phyloP scores from a whole-genome alignment of 306 rosid genomes.

The Cucurbita moschata region DNA sequence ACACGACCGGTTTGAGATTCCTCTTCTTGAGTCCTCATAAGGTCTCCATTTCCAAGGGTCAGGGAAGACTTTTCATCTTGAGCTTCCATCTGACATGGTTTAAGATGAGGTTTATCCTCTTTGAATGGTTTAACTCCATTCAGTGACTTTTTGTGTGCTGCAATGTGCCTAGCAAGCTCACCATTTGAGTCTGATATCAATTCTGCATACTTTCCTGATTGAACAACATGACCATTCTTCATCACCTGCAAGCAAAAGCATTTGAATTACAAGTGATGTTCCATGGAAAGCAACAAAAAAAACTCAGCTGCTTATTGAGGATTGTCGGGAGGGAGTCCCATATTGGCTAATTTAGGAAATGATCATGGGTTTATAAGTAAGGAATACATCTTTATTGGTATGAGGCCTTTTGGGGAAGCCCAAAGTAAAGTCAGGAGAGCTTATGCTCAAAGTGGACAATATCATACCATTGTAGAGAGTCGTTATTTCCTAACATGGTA shows the following conservation, averaged over 20 bases:
- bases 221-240: slow-evolving; percentile 60
- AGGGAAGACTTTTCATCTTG: slow-evolving; percentile 27
- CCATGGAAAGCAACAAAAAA: background rate
- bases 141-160: slow-evolving; percentile 60
- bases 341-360: too few species aligned
- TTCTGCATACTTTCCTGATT: slow-evolving; percentile 56
- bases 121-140: slow-evolving; percentile 41
- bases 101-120: slow-evolving; percentile 17
- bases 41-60: slow-evolving; percentile 16
- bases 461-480: too few species aligned
- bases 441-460: too few species aligned
- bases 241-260: slow-evolving; percentile 39
- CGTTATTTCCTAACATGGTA: too few species aligned
- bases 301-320: too few species aligned
- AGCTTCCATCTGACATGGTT: slow-evolving; percentile 39
- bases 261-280: background rate
- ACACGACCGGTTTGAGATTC: slow-evolving; percentile 73
- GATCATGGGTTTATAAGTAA: too few species aligned
- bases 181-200: slow-evolving; percentile 37
- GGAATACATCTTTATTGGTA: too few species aligned
- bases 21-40: slow-evolving; percentile 39
- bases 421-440: too few species aligned
- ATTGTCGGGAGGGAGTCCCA: too few species aligned
- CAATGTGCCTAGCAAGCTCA: slow-evolving; percentile 67
- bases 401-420: too few species aligned